Evolutionary conservation across 2,329 filamentous ascomycete species (phyloP).

Genomic region (Talaromyces pinophilus): DNA sequence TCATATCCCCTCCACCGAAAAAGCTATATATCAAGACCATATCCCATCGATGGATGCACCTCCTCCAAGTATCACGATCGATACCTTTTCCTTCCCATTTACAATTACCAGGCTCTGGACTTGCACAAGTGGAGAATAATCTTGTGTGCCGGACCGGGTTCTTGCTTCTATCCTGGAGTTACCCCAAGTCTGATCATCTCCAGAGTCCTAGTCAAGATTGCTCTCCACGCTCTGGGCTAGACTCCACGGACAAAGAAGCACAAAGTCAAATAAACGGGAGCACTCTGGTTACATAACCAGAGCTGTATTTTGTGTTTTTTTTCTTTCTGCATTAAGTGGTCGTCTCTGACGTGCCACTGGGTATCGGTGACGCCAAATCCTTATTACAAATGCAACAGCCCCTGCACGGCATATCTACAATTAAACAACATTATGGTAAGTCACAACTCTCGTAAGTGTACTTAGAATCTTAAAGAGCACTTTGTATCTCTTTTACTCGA

Average conservation of each 20-base stretch:
- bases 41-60: neutral
- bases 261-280: neutral
- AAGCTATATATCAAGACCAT: neutral
- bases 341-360: conserved; percentile 6
- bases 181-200: conserved; percentile 6
- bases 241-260: conserved; percentile 6
- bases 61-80: conserved; percentile 3
- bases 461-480: neutral
- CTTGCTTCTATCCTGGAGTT: conserved; percentile 6
- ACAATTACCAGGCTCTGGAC: neutral
- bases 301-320: neutral
- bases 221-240: neutral
- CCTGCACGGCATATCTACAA: neutral
- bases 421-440: conserved; percentile 3
- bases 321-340: neutral
- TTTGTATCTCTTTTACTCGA: neutral
- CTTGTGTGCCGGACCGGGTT: conserved; percentile 7
- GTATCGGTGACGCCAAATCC: conserved; percentile 6
- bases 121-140: neutral
- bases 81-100: neutral
- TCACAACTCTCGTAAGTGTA: neutral
- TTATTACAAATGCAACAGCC: conserved; percentile 9
- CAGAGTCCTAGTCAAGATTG: neutral
- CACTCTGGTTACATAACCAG: neutral
- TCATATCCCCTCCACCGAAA: neutral